phyloP scores from a whole-genome alignment of 331 rosid species.

The Prunus yedoensis region DNA sequence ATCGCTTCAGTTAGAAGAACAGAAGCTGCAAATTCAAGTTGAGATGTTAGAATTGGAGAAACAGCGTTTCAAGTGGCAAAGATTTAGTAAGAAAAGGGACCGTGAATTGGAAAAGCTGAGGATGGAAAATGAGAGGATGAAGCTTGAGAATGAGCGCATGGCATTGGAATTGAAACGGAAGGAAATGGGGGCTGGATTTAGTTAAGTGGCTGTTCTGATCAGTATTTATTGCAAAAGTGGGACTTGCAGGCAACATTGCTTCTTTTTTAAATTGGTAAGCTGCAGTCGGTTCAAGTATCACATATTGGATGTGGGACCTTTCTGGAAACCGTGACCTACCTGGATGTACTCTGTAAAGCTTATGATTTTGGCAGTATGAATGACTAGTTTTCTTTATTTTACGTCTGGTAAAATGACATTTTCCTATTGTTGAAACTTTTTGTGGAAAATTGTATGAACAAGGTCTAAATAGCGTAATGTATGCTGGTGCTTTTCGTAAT shows the following conservation, averaged over 20 bases:
- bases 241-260: neutral
- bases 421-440: conserved; percentile 14
- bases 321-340: conserved; percentile 23
- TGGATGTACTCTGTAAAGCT: conserved; percentile 25
- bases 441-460: conserved; percentile 20
- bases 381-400: conserved; percentile 24
- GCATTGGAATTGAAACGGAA: conserved; percentile 65
- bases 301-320: conserved; percentile 31
- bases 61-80: conserved; percentile 78
- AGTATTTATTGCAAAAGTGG: conserved; percentile 14
- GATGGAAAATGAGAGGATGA: conserved; percentile 84
- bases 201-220: conserved; percentile 31
- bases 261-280: conserved; percentile 18
- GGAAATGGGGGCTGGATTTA: conserved; percentile 55
- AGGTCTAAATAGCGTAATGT: conserved; percentile 25
- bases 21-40: conserved; percentile 71
- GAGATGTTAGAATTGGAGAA: conserved; percentile 79
- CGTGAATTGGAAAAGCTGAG: conserved; percentile 75
- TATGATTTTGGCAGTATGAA: conserved; percentile 22
- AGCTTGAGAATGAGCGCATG: conserved; percentile 71
- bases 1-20: conserved; percentile 74
- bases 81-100: conserved; percentile 74
- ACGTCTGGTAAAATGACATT: conserved; percentile 22
- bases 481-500: conserved; percentile 1
- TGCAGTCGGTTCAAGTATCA: conserved; percentile 26